Evolutionary conservation across 2,329 filamentous ascomycete species (phyloP), one percentile per base, ranked within the genome.

Genomic region (Botrytis fabae): DNA sequence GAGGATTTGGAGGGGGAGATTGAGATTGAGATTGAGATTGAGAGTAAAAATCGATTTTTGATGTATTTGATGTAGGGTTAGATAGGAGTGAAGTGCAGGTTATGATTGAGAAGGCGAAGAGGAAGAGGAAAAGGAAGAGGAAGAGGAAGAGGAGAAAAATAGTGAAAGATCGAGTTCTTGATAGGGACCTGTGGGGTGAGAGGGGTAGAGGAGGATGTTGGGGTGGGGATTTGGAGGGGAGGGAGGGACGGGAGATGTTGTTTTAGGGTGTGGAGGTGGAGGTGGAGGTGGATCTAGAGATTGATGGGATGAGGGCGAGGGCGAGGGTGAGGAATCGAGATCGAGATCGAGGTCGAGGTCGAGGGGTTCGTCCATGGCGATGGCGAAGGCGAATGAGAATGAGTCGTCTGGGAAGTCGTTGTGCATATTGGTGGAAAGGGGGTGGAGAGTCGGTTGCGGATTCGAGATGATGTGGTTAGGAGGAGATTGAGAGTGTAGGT

Each of bases 291-390:
- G 38, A 38, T 38, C 38, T 38, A 1, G 38, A 38, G 38, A 1
- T 38, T 38, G 38, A 9, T 38, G 38, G 38, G 38, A 38, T 38
- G 38, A 38, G 38, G 38, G 38, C 8, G 38, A 38, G 38, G 38
- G 38, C 9, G 38, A 38, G 38, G 38, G 38, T 38, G 38, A 38
- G 38, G 38, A 38, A 38, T 66, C 32, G 32, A 22, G 6, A 38
- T 66, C 32, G 32, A 22, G 6, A 2, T 51, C 62, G 7, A 8
- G 18, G 6, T 51, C 62, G 7, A 8, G 18, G 6, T 65, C 46
- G 6, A 66, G 16, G 8, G 64, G 64, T 28, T 66, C 64, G 12
- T 66, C 46, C 64, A 66, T 66, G 14, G 64, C 64, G 25, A 66
- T 66, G 22, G 35, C 16, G 32, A 35, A 42, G 14, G 25, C 5